Base-by-base conservation (phyloP, 2,329 filamentous ascomycete genomes). In the Apiospora saccharicola region DNA sequence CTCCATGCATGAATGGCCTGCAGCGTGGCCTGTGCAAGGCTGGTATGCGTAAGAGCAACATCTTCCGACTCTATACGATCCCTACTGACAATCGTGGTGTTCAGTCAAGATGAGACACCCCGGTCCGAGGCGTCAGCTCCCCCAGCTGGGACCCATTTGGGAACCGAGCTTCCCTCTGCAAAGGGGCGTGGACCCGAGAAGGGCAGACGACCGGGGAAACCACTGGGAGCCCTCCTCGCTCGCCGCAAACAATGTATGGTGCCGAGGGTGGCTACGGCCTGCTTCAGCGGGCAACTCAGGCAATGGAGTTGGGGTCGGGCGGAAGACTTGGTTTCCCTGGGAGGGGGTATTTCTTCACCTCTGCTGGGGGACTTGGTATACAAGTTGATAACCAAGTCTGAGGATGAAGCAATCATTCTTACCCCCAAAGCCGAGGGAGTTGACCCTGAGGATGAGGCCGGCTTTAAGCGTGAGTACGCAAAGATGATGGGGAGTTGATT, bases 401-500 rank as follows among this genome's bases (percentile, higher is more conserved):
- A 94, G 73, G 95, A 98, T 75, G 95, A 98, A 80, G 91, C 93
- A 37, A 97, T 98, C 76, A 90, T 98, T 61, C 96, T 98, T 68
- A 97, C 94, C 64, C 91, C 95, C 73, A 92, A 96, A 79, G 94
- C 98, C 81, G 94, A 98, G 80, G 90, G 96, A 77, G 89, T 95
- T 72, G 95, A 99, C 76, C 95, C 96, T 0, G 95, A 98, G 83
- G 94, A 93, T 53, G 96, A 99, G 79, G 96, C 96, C 8, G 96
- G 99, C 57, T 99, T 99, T 80, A 96, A 99, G 80, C 94, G 96
- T 77, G 96, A 98, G 83, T 96, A 98, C 81, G 95, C 96, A 49
- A 98, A 97, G 83, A 93, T 99, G 90, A 98, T 99, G 96, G 90
- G 7, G 7, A 8, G 37, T 8, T 8, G 10, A 41, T 41, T 10